Conservation (phyloP, 306 rosid genomes). For the Cucumis melo region DNA sequence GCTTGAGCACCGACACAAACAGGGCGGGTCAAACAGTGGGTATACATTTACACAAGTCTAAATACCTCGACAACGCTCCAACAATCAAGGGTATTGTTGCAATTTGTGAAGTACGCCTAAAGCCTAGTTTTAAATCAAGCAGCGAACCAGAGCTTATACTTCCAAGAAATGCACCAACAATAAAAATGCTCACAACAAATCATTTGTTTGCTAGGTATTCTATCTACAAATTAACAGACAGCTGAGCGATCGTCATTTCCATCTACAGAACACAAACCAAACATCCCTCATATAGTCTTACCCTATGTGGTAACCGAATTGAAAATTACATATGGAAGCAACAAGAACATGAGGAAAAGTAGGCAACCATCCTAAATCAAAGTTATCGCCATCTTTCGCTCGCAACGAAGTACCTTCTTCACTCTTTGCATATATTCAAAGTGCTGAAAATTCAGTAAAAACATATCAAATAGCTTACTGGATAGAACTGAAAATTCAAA, state of each 20-base stretch:
- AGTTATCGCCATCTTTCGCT: slow-evolving; percentile 11
- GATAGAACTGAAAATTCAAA: too few species aligned
- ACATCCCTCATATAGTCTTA: slow-evolving; percentile 8
- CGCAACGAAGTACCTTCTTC: slow-evolving; percentile 9
- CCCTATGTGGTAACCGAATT: slow-evolving; percentile 91
- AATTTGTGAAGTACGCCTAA: slow-evolving; percentile 61
- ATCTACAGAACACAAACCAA: not conserved
- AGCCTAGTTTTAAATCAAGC: slow-evolving; percentile 81
- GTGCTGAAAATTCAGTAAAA: not conserved
- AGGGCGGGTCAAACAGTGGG: not conserved
- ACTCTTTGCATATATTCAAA: slow-evolving; percentile 17
- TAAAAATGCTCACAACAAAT: slow-evolving; percentile 78
- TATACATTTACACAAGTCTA: not conserved
- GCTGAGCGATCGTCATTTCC: too few species aligned
- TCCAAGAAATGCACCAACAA: slow-evolving; percentile 82
- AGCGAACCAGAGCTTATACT: slow-evolving; percentile 58
- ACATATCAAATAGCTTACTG: not conserved
- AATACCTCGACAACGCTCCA: slow-evolving; percentile 66
- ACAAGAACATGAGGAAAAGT: slow-evolving; percentile 63
- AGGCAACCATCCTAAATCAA: slow-evolving; percentile 57
- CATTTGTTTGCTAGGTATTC: slow-evolving; percentile 13
- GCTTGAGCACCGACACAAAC: slow-evolving; percentile 64
- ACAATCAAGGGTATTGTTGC: slow-evolving; percentile 65
- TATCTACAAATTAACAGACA: not conserved
- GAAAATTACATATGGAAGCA: slow-evolving; percentile 73